A percentile compares a stretch with the other conserved stretches of the same genome.
Conservation (phyloP, 768 basidiomycete species). For the Lactarius pseudohatsudake region DNA sequence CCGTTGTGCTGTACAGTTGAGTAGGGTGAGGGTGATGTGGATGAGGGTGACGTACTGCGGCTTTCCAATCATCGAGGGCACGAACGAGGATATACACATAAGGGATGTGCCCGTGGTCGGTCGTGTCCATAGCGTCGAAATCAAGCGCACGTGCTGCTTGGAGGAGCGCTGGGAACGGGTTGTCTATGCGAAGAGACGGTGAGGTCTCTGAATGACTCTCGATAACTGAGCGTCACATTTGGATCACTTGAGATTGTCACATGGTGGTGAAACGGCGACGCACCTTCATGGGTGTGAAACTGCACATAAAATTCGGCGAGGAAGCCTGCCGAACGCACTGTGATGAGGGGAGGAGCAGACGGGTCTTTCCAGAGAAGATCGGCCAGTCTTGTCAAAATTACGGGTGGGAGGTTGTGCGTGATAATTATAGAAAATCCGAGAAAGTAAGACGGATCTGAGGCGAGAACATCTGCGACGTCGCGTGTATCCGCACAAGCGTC, state of each 20-base stretch:
- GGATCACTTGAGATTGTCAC: conserved; percentile 1
- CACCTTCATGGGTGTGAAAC: conserved; percentile 83
- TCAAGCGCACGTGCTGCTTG: conserved; percentile 72
- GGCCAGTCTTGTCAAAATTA: conserved; percentile 57
- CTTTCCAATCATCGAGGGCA: conserved; percentile 81
- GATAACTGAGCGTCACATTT: conserved; percentile 55
- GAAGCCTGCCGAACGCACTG: conserved; percentile 86
- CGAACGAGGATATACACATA: conserved; percentile 88
- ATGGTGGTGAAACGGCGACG: conserved; percentile 32
- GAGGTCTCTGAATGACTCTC: conserved; percentile 80
- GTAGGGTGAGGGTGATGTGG: background rate
- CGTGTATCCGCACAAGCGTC: conserved; percentile 62
- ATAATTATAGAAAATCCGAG: conserved; percentile 76
- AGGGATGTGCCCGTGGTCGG: conserved; percentile 87
- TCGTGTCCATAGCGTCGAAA: conserved; percentile 77
- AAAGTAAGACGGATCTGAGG: conserved; percentile 53
- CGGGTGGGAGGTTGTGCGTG: conserved; percentile 71
- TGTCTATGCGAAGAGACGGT: conserved; percentile 81
- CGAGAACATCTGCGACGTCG: conserved; percentile 58
- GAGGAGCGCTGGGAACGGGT: conserved; percentile 81
- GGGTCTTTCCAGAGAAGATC: conserved; percentile 64
- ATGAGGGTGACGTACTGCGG: conserved; percentile 47
- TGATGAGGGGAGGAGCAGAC: conserved; percentile 65
- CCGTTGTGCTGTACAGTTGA: conserved; percentile 59
- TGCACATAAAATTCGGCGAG: conserved; percentile 87